Conservation (phyloP, 2,329 filamentous ascomycete genomes). For the Neophaeococcomyces aloes region DNA sequence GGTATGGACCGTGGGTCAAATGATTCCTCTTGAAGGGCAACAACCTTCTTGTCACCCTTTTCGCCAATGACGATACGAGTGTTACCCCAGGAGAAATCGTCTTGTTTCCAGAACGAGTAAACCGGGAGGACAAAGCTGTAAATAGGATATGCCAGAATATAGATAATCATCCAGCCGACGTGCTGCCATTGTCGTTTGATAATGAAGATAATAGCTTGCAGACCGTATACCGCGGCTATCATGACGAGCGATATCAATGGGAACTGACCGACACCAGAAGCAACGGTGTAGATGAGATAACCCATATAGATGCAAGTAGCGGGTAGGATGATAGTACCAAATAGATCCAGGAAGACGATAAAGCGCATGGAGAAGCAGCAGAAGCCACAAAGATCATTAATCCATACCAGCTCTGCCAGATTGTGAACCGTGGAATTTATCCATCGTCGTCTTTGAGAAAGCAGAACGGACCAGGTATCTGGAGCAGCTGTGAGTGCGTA, state of each 20-base stretch:
- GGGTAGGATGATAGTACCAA: slow-evolving; percentile 83
- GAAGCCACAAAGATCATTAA: slow-evolving; percentile 95
- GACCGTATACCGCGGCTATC: slow-evolving; percentile 72
- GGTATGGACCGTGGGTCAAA: slow-evolving; percentile 92
- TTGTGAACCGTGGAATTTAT: slow-evolving; percentile 99
- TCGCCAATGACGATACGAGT: slow-evolving; percentile 95
- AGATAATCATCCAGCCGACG: slow-evolving; percentile 99
- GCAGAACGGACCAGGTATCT: slow-evolving; percentile 82
- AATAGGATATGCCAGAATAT: slow-evolving; percentile 87
- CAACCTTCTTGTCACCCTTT: slow-evolving; percentile 78
- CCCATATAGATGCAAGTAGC: slow-evolving; percentile 77
- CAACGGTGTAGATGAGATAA: slow-evolving; percentile 75
- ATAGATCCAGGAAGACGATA: slow-evolving; percentile 86
- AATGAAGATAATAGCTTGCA: slow-evolving; percentile 93
- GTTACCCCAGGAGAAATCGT: slow-evolving; percentile 98
- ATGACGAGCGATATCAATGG: slow-evolving; percentile 69
- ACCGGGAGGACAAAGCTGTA: slow-evolving; percentile 84
- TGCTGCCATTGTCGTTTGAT: slow-evolving; percentile 97
- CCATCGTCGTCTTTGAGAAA: slow-evolving; percentile 98
- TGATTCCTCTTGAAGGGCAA: slow-evolving; percentile 69
- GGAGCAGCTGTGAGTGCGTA: slow-evolving; percentile 90
- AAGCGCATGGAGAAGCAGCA: slow-evolving; percentile 98
- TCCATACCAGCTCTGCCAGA: slow-evolving; percentile 74
- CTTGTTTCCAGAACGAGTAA: slow-evolving; percentile 99
- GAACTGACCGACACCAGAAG: slow-evolving; percentile 60